Conservation (phyloP, 1,139 yeast genomes). For the Suhomyces bokatorum region DNA sequence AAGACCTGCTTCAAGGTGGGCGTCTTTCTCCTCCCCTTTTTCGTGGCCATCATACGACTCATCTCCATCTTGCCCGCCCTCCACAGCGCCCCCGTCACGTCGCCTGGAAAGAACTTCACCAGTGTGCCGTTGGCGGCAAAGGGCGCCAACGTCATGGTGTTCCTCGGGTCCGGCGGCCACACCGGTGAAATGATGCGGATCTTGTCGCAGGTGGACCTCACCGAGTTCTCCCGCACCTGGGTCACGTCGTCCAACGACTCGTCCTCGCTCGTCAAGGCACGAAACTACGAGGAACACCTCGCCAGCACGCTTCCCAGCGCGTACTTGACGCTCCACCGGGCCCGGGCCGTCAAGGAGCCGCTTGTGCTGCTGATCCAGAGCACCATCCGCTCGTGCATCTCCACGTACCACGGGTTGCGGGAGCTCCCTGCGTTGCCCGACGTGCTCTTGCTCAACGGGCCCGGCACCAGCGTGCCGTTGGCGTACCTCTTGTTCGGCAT, state of each 20-base stretch:
- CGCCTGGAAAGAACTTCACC: slow-evolving; percentile 3
- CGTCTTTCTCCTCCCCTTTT: slow-evolving; percentile 26
- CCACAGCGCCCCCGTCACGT: slow-evolving; percentile 7
- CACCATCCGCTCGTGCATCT: slow-evolving; percentile 44
- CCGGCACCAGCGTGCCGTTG: slow-evolving; percentile 85
- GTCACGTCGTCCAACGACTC: slow-evolving; percentile 57
- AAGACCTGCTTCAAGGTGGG: slow-evolving; percentile 24
- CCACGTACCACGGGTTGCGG: slow-evolving; percentile 27
- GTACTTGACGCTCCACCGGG: slow-evolving; percentile 58
- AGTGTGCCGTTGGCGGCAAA: slow-evolving; percentile 13
- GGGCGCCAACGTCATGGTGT: slow-evolving; percentile 46
- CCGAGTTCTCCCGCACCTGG: slow-evolving; percentile 40
- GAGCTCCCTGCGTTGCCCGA: slow-evolving; percentile 39
- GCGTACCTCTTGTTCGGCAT: slow-evolving; percentile 61
- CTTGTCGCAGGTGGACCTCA: slow-evolving; percentile 37
- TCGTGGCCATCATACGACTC: slow-evolving; percentile 27
- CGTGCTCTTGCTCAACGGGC: slow-evolving; percentile 79
- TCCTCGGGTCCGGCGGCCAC: slow-evolving; percentile 88
- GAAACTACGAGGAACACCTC: slow-evolving; percentile 37
- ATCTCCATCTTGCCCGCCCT: slow-evolving; percentile 32
- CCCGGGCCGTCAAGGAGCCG: slow-evolving; percentile 75
- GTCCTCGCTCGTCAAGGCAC: slow-evolving; percentile 55
- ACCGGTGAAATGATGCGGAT: slow-evolving; percentile 92
- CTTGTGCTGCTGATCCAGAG: slow-evolving; percentile 52
- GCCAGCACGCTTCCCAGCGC: slow-evolving; percentile 20